Base-by-base conservation (phyloP, 192 early-diverging fungal genomes). In the Gryganskiella cystojenkinii region DNA sequence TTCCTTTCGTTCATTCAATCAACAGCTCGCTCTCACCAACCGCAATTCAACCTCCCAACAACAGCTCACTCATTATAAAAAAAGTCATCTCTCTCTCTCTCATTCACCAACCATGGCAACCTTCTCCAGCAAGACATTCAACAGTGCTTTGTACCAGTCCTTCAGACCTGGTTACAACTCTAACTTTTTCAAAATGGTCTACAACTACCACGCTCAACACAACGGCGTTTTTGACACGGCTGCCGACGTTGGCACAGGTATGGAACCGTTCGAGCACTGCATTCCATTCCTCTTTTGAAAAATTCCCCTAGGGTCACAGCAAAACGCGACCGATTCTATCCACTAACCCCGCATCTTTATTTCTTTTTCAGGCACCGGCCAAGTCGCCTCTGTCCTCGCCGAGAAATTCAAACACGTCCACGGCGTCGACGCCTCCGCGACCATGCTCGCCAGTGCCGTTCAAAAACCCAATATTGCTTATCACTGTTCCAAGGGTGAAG, bases 241-340 rank as follows among this genome's bases (percentile, higher is more conserved):
- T 0, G 58, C 85, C 34, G 89, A 90, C 50, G 71, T 89, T 37
- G 89, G 73, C 25, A 84, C 73, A 52, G 73, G 73, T 68, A 62
- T 15, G 37, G 4, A 37, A 25, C 15, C 31, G 34, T 19, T 20
- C 5, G 13, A 40, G 37, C 37, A 13, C 5, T 9, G 13, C 37
- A 40, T 40, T 40, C 37, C 37, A 9, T 40, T 40, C 37, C n/a
- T n/a, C n/a, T n/a, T n/a, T n/a, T n/a, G n/a, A n/a, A n/a, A n/a
- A n/a, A n/a, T n/a, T n/a, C n/a, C n/a, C n/a, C n/a, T n/a, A n/a
- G n/a, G n/a, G n/a, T n/a, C n/a, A n/a, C n/a, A n/a, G n/a, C n/a
- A n/a, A n/a, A 27, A 52, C n/a, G 20, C 11, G 20, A 25, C 30
- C 9, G 27, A 30, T 19, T 46, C 24, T 33, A 24, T 33, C 25